A percentile compares a stretch with the other conserved stretches of the same genome.
Evolutionary conservation across 352 stramenopile genomes (phyloP).

Genomic region (Pythium phragmiticola): DNA sequence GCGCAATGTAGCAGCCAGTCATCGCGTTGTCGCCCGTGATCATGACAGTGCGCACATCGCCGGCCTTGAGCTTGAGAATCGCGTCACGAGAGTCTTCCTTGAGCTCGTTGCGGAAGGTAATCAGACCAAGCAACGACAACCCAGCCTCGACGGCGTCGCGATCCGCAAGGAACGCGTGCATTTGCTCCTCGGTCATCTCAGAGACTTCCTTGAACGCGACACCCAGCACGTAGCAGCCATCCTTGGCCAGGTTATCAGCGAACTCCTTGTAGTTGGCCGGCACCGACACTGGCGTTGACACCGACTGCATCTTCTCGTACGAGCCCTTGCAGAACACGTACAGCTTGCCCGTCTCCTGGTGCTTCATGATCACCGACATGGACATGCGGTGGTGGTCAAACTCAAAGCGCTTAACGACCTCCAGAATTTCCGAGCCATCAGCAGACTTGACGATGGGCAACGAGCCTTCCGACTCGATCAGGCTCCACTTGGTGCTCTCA

Average conservation of each 20-base stretch:
- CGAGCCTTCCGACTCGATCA: constrained; percentile 38
- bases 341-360: constrained; percentile 47
- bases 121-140: constrained; percentile 76
- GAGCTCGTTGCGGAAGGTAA: constrained; percentile 90
- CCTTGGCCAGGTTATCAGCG: constrained; percentile 57
- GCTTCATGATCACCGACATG: constrained; percentile 87
- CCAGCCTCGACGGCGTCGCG: constrained; percentile 78
- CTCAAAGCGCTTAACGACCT: constrained; percentile 89
- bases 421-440: constrained; percentile 41
- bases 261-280: constrained; percentile 75
- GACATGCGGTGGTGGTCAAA: constrained; percentile 92
- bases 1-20: constrained; percentile 75
- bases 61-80: constrained; percentile 74
- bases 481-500: constrained; percentile 60
- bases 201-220: constrained; percentile 67
- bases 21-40: constrained; percentile 89
- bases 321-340: constrained; percentile 90
- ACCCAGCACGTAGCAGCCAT: constrained; percentile 90
- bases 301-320: constrained; percentile 84
- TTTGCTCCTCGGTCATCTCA: constrained; percentile 10
- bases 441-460: constrained; percentile 34
- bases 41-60: constrained; percentile 79
- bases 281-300: constrained; percentile 27
- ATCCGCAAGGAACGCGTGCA: constrained; percentile 19
- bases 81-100: constrained; percentile 81